These are phyloP conservation scores for Cyberlindnera nakhonratchasimensis DNA, from an alignment of 805 yeast species.

Conservation along the genomic window DNA sequence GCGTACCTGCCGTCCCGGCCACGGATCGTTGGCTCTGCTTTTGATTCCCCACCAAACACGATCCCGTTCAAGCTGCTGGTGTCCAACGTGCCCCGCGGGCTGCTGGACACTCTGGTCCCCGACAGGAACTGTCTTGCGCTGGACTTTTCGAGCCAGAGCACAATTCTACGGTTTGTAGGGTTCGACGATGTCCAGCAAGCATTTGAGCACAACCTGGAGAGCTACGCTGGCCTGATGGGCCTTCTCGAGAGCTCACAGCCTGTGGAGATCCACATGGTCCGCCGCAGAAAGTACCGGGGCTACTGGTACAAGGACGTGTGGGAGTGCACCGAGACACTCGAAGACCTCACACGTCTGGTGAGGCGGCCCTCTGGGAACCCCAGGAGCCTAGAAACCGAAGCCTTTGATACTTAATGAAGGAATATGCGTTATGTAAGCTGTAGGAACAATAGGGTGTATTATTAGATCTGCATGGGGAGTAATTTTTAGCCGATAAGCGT, in stretches of 20 bases:
- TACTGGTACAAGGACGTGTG: constrained; percentile 3
- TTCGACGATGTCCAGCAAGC: constrained; percentile 1
- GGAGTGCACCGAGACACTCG: constrained; percentile 5
- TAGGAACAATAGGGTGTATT: no score
- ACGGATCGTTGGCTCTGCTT: constrained; percentile 3
- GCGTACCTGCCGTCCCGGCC: constrained; percentile 3
- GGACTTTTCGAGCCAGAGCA: constrained; percentile 1
- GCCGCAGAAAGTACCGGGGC: neutral
- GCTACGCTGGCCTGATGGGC: neutral
- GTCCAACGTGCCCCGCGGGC: constrained; percentile 4
- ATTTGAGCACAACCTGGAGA: neutral
- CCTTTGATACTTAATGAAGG: no score
- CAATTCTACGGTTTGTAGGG: constrained; percentile 7
- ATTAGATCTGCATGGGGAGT: no score
- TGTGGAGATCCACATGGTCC: neutral
- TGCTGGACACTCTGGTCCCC: constrained; percentile 2
- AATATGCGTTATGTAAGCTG: no score
- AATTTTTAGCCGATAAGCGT: no score
- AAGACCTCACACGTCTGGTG: neutral
- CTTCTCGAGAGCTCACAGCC: neutral
- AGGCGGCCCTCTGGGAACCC: no score
- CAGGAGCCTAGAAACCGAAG: no score
- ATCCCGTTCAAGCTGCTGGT: constrained; percentile 6
- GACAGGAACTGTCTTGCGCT: constrained; percentile 8
- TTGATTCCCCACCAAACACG: neutral